These are phyloP conservation scores for Termitomyces sp. DNA, from an alignment of 768 basidiomycete genomes.

Conservation along the genomic window DNA sequence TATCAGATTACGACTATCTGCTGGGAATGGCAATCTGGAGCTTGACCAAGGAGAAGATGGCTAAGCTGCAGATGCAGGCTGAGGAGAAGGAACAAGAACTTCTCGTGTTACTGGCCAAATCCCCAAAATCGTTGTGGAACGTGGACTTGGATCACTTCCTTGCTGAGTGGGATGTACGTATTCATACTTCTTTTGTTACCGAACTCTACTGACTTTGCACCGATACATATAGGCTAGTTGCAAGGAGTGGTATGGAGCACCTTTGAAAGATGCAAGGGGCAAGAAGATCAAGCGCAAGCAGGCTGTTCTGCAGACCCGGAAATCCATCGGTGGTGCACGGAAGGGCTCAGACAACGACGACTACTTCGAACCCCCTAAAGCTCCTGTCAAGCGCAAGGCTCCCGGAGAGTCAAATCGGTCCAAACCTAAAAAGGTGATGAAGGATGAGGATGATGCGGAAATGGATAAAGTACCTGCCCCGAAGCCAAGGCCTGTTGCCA, in stretches of 20 bases:
- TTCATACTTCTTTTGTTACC: not conserved
- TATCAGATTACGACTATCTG: conserved; percentile 87
- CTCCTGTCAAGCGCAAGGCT: conserved; percentile 41
- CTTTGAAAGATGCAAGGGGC: conserved; percentile 40
- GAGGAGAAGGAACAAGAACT: conserved; percentile 83
- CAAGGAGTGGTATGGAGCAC: conserved; percentile 46
- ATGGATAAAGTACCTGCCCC: conserved; percentile 21
- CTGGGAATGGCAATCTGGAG: conserved; percentile 95
- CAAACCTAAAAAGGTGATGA: conserved; percentile 29
- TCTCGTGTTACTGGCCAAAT: conserved; percentile 69
- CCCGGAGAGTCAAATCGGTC: conserved; percentile 25
- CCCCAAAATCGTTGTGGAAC: conserved; percentile 87
- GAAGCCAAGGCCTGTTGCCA: conserved; percentile 11
- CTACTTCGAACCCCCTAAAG: conserved; percentile 49
- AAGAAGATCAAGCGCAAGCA: conserved; percentile 50
- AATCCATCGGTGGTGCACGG: conserved; percentile 39
- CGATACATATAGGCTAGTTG: conserved; percentile 34
- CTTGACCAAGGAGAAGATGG: conserved; percentile 95
- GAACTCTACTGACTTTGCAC: not conserved
- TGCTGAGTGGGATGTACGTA: conserved; percentile 78
- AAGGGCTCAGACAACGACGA: conserved; percentile 40
- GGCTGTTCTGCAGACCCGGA: conserved; percentile 43
- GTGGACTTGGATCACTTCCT: conserved; percentile 83
- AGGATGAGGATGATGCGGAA: conserved; percentile 26
- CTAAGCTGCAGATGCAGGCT: conserved; percentile 77